These are phyloP conservation scores for Pseudopyrenochaeta lycopersici DNA, from an alignment of 2,329 filamentous ascomycete species.

Conservation along the genomic window DNA sequence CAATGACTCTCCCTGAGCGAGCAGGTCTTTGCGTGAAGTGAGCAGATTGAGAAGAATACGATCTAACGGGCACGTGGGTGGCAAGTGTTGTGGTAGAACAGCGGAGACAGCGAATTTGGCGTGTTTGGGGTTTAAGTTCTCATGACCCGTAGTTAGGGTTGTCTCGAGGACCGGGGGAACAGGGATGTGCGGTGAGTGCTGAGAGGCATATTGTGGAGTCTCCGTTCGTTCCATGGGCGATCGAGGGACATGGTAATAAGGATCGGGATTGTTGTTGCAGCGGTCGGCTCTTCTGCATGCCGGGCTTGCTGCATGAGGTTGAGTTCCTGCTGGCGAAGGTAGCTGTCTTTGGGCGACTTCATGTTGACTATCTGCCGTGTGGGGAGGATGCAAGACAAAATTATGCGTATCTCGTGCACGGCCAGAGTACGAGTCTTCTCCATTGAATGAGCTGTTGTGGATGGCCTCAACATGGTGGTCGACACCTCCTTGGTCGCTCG, in stretches of 20 bases:
- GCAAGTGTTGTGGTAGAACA: not conserved
- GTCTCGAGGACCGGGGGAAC: no score
- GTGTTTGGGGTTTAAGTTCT: not conserved
- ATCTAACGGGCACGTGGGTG: not conserved
- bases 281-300: not conserved
- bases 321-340: not conserved
- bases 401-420: no score
- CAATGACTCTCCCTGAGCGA: not conserved
- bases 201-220: not conserved
- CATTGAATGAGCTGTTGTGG: not conserved
- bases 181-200: not conserved
- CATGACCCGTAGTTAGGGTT: no score
- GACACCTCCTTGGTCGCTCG: not conserved
- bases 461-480: not conserved
- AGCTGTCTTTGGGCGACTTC: not conserved
- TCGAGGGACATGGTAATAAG: not conserved
- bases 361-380: no score
- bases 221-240: not conserved
- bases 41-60: not conserved
- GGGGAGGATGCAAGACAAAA: no score
- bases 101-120: not conserved
- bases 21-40: not conserved
- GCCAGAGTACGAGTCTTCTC: no score
- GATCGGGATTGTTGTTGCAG: not conserved
- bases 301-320: not conserved